Conservation (phyloP, 176 grass and related monocot genomes). For the Oryza meridionalis region DNA sequence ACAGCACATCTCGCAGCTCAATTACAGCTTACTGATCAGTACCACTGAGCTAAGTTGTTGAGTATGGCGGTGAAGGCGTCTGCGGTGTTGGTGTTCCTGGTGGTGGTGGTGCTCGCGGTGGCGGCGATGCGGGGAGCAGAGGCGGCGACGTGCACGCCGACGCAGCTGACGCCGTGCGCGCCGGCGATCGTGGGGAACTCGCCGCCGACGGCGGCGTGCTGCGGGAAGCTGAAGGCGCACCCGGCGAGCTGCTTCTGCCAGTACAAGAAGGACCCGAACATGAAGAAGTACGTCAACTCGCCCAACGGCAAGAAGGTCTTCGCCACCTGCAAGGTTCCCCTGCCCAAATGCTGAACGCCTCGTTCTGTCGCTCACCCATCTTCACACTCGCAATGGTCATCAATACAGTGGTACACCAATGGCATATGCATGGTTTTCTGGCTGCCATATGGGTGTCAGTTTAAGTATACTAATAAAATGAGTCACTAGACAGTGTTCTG, state of each 20-base stretch:
- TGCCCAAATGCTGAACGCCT: slow-evolving; percentile 38
- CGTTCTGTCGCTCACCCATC: too few relatives aligned
- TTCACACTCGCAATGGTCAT: not conserved
- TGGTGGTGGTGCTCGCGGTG: slow-evolving; percentile 25
- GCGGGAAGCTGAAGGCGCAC: slow-evolving; percentile 75
- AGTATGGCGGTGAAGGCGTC: slow-evolving; percentile 34
- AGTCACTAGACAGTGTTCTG: not conserved
- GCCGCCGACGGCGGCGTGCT: slow-evolving; percentile 61
- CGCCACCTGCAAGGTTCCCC: slow-evolving; percentile 49
- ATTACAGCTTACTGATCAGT: not conserved
- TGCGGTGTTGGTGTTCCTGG: not conserved
- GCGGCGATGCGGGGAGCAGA: not conserved
- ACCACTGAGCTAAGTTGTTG: not conserved
- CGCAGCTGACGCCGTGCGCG: slow-evolving; percentile 71
- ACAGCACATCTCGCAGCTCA: not conserved
- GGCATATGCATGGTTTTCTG: not conserved
- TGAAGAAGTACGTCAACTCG: slow-evolving; percentile 85
- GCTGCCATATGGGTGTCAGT: not conserved
- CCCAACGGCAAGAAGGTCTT: slow-evolving; percentile 88
- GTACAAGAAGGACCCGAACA: slow-evolving; percentile 75
- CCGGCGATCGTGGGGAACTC: slow-evolving; percentile 63
- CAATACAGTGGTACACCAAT: not conserved
- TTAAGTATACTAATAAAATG: not conserved
- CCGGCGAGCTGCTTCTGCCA: slow-evolving; percentile 78
- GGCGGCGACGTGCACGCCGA: slow-evolving; percentile 58